A percentile compares a stretch with the other conserved stretches of the same genome.
Conservation (phyloP, 805 yeast species). For the Candida maltosa region DNA sequence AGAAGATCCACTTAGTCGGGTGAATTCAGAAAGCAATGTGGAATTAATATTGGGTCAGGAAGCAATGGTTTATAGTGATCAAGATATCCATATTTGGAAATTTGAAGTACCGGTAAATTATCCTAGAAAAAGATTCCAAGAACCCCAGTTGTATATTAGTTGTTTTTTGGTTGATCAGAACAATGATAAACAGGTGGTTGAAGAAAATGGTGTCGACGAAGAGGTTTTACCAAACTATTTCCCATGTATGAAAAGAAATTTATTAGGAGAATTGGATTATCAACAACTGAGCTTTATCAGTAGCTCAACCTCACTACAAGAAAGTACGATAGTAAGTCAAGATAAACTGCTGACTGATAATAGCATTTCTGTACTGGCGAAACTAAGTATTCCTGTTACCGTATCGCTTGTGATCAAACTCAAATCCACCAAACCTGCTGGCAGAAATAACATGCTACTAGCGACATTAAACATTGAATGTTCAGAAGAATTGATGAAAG, state of each 20-base stretch:
- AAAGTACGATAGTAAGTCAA: no score
- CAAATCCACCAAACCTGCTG: slow-evolving; percentile 47
- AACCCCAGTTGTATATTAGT: slow-evolving; percentile 22
- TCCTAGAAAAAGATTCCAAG: slow-evolving; percentile 25
- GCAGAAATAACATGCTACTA: slow-evolving; percentile 41
- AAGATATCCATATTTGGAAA: slow-evolving; percentile 21
- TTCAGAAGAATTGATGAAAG: slow-evolving; percentile 28
- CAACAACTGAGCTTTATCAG: slow-evolving; percentile 5
- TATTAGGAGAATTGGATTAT: slow-evolving; percentile 15
- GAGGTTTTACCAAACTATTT: slow-evolving; percentile 13
- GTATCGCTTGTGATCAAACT: slow-evolving; percentile 44
- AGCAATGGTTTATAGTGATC: slow-evolving; percentile 2
- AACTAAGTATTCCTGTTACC: slow-evolving; percentile 22
- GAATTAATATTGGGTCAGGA: background rate
- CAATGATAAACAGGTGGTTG: background rate
- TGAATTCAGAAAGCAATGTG: background rate
- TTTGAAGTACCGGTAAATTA: slow-evolving; percentile 27
- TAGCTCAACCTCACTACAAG: background rate
- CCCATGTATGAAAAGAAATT: slow-evolving; percentile 13
- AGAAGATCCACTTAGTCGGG: slow-evolving; percentile 6
- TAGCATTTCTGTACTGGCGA: background rate
- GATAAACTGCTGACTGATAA: background rate
- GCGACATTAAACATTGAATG: slow-evolving; percentile 48
- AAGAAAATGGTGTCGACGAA: slow-evolving; percentile 2
- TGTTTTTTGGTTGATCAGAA: slow-evolving; percentile 12